A percentile compares a stretch with the other conserved stretches of the same genome.
Evolutionary conservation across 2,329 filamentous ascomycete genomes (phyloP).

Genomic region (Hypomyces perniciosus): DNA sequence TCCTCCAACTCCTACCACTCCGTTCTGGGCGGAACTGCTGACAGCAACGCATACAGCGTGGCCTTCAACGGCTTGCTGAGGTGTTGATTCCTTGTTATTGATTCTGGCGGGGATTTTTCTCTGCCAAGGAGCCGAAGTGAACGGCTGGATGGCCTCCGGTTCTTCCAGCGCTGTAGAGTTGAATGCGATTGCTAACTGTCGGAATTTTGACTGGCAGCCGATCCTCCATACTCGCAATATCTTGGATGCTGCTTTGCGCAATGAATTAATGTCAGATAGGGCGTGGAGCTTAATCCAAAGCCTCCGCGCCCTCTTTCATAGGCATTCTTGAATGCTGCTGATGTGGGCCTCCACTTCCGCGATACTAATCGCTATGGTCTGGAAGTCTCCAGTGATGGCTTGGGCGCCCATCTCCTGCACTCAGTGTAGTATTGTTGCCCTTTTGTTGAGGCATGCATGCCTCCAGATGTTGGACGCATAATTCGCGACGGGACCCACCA

Average conservation of each 20-base stretch:
- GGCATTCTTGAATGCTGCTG: constrained; percentile 6
- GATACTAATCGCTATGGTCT: constrained; percentile 8
- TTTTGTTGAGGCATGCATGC: constrained; percentile 16
- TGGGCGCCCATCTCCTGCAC: constrained; percentile 5
- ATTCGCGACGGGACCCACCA: constrained; percentile 19
- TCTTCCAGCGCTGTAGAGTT: neutral
- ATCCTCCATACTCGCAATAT: constrained; percentile 1
- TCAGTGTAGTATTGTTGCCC: constrained; percentile 1
- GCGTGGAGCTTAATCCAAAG: constrained; percentile 7
- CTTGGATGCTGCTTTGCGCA: constrained; percentile 5
- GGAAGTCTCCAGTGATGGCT: constrained; percentile 8
- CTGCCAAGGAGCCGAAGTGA: neutral
- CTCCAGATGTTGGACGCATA: constrained; percentile 21
- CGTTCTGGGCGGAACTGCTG: neutral
- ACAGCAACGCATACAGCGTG: neutral
- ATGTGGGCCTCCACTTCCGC: constrained; percentile 6
- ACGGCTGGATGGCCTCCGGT: neutral
- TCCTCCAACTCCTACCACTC: neutral
- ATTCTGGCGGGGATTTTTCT: neutral
- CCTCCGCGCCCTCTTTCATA: constrained; percentile 5
- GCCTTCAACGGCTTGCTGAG: neutral
- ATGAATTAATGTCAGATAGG: constrained; percentile 8
- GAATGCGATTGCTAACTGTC: neutral
- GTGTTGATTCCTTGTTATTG: neutral
- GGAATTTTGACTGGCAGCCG: neutral